phyloP scores from a whole-genome alignment of 179 eudicot species.

The Amaranthus tricolor region DNA sequence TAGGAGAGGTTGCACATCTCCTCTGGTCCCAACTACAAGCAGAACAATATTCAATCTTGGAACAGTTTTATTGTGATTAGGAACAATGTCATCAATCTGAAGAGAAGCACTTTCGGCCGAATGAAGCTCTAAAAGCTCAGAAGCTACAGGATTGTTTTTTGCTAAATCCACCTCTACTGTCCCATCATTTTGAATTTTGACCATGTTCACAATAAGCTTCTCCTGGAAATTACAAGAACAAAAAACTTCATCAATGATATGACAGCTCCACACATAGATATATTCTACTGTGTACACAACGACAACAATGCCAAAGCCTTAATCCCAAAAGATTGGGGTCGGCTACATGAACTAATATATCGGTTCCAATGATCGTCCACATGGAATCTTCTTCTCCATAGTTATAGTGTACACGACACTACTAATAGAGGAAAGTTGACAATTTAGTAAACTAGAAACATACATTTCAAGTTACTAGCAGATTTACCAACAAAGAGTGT shows the following conservation, averaged over 20 bases:
- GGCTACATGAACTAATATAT: no score
- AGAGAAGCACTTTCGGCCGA: slow-evolving; percentile 34
- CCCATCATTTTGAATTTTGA: slow-evolving; percentile 76
- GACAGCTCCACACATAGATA: not conserved
- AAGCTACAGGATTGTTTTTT: slow-evolving; percentile 43
- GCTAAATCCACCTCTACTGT: slow-evolving; percentile 59
- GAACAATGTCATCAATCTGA: slow-evolving; percentile 24
- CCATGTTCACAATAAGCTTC: slow-evolving; percentile 65
- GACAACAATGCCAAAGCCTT: no score
- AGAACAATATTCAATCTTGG: slow-evolving; percentile 61
- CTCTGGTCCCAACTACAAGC: slow-evolving; percentile 84
- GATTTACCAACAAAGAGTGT: no score
- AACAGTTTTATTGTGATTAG: slow-evolving; percentile 38
- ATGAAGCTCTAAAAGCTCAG: slow-evolving; percentile 53
- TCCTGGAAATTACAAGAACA: slow-evolving; percentile 39
- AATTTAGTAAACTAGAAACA: no score
- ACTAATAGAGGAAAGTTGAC: no score
- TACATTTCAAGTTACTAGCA: no score
- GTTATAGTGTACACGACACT: no score
- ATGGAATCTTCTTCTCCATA: no score
- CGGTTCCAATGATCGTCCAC: no score
- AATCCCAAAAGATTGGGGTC: no score
- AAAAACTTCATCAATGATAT: slow-evolving; percentile 5
- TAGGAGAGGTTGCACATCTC: slow-evolving; percentile 81
- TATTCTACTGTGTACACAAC: no score